Evolutionary conservation across 2,329 filamentous ascomycete species (phyloP).

Genomic region (Xylaria multiplex): DNA sequence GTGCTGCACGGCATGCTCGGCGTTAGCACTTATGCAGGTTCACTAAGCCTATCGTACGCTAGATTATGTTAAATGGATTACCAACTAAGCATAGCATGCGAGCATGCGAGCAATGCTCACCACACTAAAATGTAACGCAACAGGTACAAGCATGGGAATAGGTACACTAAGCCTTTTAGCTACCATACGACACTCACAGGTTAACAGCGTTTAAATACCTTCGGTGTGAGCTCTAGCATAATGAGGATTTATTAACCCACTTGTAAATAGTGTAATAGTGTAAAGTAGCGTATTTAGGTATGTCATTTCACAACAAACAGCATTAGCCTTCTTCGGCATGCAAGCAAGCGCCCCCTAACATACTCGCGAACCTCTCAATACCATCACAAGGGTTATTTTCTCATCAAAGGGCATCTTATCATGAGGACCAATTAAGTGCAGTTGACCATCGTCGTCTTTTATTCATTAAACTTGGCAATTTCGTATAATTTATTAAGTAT

Average conservation of each 20-base stretch:
- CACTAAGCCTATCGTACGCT: not conserved
- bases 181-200: not conserved
- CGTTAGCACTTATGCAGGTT: not conserved
- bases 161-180: not conserved
- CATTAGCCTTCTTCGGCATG: not conserved
- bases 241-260: not conserved
- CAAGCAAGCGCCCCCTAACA: not conserved
- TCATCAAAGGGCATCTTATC: not conserved
- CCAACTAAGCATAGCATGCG: too few relatives aligned
- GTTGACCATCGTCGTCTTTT: not conserved
- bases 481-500: not conserved
- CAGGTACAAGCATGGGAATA: not conserved
- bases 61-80: too few relatives aligned
- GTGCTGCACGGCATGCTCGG: not conserved
- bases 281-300: too few relatives aligned
- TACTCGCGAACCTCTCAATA: not conserved
- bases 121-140: too few relatives aligned
- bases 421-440: constrained; percentile 2
- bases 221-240: not conserved
- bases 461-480: constrained; percentile 6
- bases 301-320: not conserved
- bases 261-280: too few relatives aligned
- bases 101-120: not conserved
- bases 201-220: not conserved
- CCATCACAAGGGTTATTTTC: not conserved